Conservation (phyloP, 208 protist species). For the Trypanosoma mega region DNA sequence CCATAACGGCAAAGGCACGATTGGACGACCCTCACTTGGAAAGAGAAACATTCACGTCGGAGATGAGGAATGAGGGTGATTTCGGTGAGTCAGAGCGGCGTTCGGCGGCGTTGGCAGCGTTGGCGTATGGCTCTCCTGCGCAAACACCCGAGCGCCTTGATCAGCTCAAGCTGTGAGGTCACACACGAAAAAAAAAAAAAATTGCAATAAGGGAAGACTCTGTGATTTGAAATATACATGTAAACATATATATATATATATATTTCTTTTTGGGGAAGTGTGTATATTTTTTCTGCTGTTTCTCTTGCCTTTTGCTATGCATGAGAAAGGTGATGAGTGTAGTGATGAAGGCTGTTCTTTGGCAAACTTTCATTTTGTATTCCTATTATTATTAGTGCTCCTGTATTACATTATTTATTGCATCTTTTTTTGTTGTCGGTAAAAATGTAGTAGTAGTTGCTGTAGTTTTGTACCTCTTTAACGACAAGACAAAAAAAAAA, state of each 20-base stretch:
- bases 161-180: too few species aligned
- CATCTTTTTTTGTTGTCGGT: too few species aligned
- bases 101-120: neutral
- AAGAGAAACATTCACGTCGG: neutral
- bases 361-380: too few species aligned
- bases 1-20: slow-evolving; percentile 7
- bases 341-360: too few species aligned
- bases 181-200: neutral
- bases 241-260: slow-evolving; percentile 3
- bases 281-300: too few species aligned
- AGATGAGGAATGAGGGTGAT: neutral
- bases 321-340: too few species aligned
- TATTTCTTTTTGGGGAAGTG: slow-evolving; percentile 17
- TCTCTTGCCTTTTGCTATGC: too few species aligned
- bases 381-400: neutral
- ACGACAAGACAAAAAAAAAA: too few species aligned
- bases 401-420: neutral
- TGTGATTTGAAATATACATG: neutral
- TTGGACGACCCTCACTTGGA: neutral
- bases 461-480: too few species aligned
- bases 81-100: neutral
- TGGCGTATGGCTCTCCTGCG: neutral
- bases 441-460: too few species aligned
- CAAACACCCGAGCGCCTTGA: too few species aligned
- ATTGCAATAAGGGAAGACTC: neutral